phyloP scores from a whole-genome alignment of 2,329 filamentous ascomycete genomes.

The Ceratocystis alfenasii region DNA sequence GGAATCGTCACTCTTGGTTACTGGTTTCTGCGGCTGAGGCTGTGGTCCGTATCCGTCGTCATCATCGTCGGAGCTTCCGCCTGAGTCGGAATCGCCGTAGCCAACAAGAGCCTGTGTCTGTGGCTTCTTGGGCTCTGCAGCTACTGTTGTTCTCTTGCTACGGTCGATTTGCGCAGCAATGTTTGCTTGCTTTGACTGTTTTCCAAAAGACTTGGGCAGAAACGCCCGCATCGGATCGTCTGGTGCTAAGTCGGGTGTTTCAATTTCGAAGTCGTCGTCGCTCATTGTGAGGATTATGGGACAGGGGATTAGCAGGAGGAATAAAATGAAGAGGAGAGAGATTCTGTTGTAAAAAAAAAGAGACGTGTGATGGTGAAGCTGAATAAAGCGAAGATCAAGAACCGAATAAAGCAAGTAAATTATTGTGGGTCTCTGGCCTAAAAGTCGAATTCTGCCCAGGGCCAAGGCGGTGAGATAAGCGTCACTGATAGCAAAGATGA shows the following conservation, averaged over 20 bases:
- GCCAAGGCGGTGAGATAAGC: background rate
- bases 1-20: conserved; percentile 30
- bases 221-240: conserved; percentile 66
- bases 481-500: background rate
- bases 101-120: conserved; percentile 23
- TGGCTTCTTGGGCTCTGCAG: conserved; percentile 22
- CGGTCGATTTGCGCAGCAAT: conserved; percentile 70
- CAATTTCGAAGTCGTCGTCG: conserved; percentile 48
- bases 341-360: background rate
- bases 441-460: background rate
- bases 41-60: conserved; percentile 28
- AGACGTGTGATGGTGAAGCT: background rate
- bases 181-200: conserved; percentile 61
- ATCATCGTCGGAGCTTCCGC: conserved; percentile 31
- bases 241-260: conserved; percentile 38
- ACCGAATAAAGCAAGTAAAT: background rate
- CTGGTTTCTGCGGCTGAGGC: conserved; percentile 35
- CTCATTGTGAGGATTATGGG: conserved; percentile 28
- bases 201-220: conserved; percentile 74
- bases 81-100: conserved; percentile 18
- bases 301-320: background rate
- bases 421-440: background rate
- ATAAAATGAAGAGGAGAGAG: background rate
- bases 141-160: conserved; percentile 44
- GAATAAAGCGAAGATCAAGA: background rate